Base-by-base conservation (phyloP, 2,329 filamentous ascomycete species). In the Periglandula ipomoeae region DNA sequence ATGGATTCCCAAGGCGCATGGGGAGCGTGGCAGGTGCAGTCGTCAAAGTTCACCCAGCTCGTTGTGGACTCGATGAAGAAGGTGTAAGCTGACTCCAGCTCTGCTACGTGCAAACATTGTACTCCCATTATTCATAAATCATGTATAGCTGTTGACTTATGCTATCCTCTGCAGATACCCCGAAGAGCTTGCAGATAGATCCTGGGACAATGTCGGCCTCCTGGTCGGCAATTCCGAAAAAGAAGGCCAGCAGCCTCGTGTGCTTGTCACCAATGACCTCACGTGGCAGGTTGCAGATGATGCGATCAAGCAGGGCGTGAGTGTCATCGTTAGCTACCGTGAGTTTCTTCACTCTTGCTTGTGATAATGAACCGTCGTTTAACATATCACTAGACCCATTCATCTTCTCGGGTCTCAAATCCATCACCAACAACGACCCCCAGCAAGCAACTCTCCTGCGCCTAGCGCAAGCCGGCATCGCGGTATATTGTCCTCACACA, bases 131-230 rank as follows among this genome's bases (percentile, higher is more conserved):
- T 4, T 32, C 30, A 13, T 11, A 10, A 11, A 3, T 32, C 30
- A 32, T 2, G 30, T 10, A 10, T 32, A 32, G 10, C 15, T 11
- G 15, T 15, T 17, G 15, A 5, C 6, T 22, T 3, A 32, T 9
- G 2, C 23, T 24, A n/a, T 15, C 27, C 22, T 42, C 5, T n/a
- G 27, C 44, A 93, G 89, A 51, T 98, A 95, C 63, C 93, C 93
- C 0, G 88, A 94, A 62, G 81, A 82, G 52, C 74, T 96, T 38
- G 93, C 93, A 9, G 93, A 97, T 63, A 84, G 84, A 58, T 82
- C 85, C 55, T 98, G 90, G 78, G 93, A 98, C 65, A 98, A 98
- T 62, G 95, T 94, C n/a, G 93, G 93, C 44, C 77, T 96, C 46
- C 76, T 95, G 44, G 59, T 75, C 47, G 68, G 68, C 52, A 72